Conservation (phyloP, 345 rosid species). For the Camelina laxa region DNA sequence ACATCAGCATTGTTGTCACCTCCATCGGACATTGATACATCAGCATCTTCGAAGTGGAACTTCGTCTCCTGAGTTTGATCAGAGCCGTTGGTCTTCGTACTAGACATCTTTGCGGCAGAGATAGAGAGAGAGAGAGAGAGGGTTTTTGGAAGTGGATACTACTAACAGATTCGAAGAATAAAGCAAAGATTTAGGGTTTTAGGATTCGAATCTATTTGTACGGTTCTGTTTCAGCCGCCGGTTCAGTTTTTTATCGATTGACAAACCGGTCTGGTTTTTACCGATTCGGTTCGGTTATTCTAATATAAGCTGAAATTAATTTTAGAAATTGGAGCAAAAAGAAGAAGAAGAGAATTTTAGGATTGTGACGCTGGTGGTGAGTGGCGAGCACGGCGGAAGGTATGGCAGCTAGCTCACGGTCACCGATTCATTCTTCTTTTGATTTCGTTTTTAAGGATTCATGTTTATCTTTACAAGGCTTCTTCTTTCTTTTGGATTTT, state of each 20-base stretch:
- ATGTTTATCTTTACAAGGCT: neutral
- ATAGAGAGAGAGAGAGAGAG: conserved; percentile 2
- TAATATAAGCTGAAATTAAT: no score
- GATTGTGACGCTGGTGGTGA: conserved; percentile 8
- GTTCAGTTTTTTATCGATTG: neutral
- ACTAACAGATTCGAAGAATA: conserved; percentile 7
- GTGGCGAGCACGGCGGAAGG: conserved; percentile 36
- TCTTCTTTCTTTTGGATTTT: neutral
- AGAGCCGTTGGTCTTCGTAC: conserved; percentile 43
- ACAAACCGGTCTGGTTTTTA: neutral
- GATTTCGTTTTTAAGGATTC: neutral
- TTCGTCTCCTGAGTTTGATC: conserved; percentile 40
- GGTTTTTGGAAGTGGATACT: conserved; percentile 23
- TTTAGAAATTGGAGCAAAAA: neutral
- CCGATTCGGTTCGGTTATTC: conserved; percentile 13
- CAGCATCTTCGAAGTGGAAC: conserved; percentile 53
- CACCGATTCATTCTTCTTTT: neutral
- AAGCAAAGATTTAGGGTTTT: conserved; percentile 38
- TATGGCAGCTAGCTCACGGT: conserved; percentile 1
- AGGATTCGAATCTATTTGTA: conserved; percentile 11
- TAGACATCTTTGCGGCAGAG: conserved; percentile 46
- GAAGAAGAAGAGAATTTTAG: neutral
- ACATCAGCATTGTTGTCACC: conserved; percentile 51
- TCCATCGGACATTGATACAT: conserved; percentile 57
- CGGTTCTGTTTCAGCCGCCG: conserved; percentile 2